These are phyloP conservation scores for Flammula alnicola DNA, from an alignment of 1,284 basidiomycete genomes.

Conservation along the genomic window DNA sequence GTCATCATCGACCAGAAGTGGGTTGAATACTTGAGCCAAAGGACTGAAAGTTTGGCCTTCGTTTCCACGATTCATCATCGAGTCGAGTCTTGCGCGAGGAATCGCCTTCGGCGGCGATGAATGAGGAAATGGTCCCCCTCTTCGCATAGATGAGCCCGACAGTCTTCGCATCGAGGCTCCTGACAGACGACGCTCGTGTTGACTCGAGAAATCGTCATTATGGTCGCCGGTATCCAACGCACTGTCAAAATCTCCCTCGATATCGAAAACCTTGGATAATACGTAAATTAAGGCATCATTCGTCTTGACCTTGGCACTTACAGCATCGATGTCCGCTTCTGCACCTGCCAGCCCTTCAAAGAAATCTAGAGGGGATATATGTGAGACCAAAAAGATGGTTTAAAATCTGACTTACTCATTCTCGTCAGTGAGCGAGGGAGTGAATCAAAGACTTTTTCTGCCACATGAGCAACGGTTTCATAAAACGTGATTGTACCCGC, in stretches of 20 bases:
- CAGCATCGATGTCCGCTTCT: slow-evolving; percentile 75
- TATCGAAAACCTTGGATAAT: slow-evolving; percentile 72
- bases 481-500: slow-evolving; percentile 66
- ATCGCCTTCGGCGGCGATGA: slow-evolving; percentile 28
- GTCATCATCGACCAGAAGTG: slow-evolving; percentile 59
- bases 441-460: slow-evolving; percentile 72
- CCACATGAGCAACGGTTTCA: slow-evolving; percentile 69
- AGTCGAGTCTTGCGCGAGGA: slow-evolving; percentile 50
- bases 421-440: slow-evolving; percentile 74
- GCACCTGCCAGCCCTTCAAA: slow-evolving; percentile 82
- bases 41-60: slow-evolving; percentile 60
- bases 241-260: slow-evolving; percentile 73
- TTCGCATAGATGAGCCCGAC: slow-evolving; percentile 26
- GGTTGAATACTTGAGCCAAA: slow-evolving; percentile 74
- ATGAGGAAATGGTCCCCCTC: slow-evolving; percentile 21
- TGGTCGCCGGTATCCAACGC: slow-evolving; percentile 55
- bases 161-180: slow-evolving; percentile 24
- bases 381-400: background rate
- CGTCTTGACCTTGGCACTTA: slow-evolving; percentile 36
- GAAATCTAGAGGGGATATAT: slow-evolving; percentile 51
- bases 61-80: slow-evolving; percentile 46
- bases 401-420: slow-evolving; percentile 57
- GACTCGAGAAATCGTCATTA: slow-evolving; percentile 25
- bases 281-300: background rate
- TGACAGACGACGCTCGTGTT: slow-evolving; percentile 29